A percentile compares a stretch with the other conserved stretches of the same genome.
Evolutionary conservation across 768 basidiomycete species (phyloP).

Genomic region (Boletus tylopilopsis): DNA sequence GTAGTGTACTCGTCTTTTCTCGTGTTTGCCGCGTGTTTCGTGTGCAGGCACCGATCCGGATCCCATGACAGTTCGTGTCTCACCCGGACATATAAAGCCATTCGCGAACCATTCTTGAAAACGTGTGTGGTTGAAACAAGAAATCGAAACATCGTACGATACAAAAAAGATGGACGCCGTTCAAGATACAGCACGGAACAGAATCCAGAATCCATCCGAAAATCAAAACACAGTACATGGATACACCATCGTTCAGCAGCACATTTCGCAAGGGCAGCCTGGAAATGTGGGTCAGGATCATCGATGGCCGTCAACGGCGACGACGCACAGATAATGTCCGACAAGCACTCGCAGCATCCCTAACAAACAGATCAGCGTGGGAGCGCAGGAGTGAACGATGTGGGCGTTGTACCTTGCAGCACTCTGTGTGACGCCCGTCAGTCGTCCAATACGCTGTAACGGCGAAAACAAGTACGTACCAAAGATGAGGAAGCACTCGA

Average conservation of each 20-base stretch:
- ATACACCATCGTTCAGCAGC: constrained; percentile 42
- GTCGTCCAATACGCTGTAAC: background rate
- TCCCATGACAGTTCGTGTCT: too few species aligned
- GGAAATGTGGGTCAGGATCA: background rate
- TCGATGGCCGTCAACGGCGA: background rate
- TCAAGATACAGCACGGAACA: constrained; percentile 13
- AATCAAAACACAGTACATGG: constrained; percentile 7
- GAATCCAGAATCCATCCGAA: background rate
- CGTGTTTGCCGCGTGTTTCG: background rate
- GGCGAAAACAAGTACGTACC: constrained; percentile 38
- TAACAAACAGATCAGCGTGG: constrained; percentile 20
- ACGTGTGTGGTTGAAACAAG: too few species aligned
- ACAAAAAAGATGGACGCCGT: background rate
- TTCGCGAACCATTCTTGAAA: too few species aligned
- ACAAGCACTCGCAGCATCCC: constrained; percentile 69
- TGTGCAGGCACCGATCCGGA: too few species aligned
- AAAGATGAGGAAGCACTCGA: constrained; percentile 72
- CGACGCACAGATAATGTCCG: constrained; percentile 65
- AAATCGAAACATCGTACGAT: background rate
- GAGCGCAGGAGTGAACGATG: background rate
- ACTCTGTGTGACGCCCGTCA: constrained; percentile 40
- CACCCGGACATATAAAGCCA: too few species aligned
- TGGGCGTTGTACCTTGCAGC: constrained; percentile 53
- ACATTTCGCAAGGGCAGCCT: constrained; percentile 83
- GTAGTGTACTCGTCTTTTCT: constrained; percentile 9